Evolutionary conservation across 495 filamentous ascomycete species (phyloP).

Genomic region (Halenospora varia): DNA sequence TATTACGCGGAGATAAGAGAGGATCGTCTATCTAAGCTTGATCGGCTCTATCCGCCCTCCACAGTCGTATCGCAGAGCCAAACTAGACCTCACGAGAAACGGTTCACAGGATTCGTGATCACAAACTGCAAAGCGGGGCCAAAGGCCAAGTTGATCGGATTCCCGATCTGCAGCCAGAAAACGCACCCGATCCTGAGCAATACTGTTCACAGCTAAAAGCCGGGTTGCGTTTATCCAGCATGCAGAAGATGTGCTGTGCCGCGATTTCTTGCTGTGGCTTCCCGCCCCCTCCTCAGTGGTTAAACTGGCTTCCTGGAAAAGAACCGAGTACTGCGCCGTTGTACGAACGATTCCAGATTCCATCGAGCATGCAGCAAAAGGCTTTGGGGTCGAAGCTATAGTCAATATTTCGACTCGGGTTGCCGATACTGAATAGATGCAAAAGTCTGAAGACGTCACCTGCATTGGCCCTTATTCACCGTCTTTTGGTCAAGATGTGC

Average conservation of each 20-base stretch:
- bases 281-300: constrained; percentile 15
- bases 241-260: constrained; percentile 14
- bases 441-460: background rate
- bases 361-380: background rate
- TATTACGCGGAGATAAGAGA: background rate
- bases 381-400: background rate
- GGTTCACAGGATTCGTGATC: background rate
- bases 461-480: background rate
- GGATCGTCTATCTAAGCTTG: background rate
- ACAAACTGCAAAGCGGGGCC: background rate
- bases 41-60: constrained; percentile 9
- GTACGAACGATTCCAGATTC: background rate
- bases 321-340: background rate
- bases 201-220: background rate
- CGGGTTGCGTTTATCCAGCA: constrained; percentile 11
- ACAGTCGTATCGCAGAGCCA: background rate
- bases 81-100: too few relatives aligned
- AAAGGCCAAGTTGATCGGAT: background rate
- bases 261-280: constrained; percentile 11
- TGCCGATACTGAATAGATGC: background rate
- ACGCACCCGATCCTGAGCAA: background rate
- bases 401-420: background rate
- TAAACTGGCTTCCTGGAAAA: background rate
- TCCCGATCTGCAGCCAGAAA: background rate
- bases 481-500: background rate